A percentile compares a stretch with the other conserved stretches of the same genome.
These are phyloP conservation scores for Sugiyamaella pinicola DNA, from an alignment of 1,139 yeast species.

Conservation along the genomic window DNA sequence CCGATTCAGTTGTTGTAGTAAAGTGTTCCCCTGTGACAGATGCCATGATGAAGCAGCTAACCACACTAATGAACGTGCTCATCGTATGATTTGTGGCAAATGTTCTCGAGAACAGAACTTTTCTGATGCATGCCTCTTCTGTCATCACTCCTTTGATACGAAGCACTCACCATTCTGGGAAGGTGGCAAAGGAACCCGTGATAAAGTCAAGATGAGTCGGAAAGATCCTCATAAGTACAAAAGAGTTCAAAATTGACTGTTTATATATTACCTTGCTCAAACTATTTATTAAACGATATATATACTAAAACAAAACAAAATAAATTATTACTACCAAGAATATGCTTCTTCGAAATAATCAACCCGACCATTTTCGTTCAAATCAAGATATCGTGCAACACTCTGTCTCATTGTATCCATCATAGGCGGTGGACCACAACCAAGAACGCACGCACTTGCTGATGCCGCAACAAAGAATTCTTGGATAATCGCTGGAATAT, in stretches of 20 bases:
- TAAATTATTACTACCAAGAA: slow-evolving; percentile 42
- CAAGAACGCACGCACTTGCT: slow-evolving; percentile 42
- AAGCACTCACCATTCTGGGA: slow-evolving; percentile 48
- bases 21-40: slow-evolving; percentile 47
- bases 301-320: no score
- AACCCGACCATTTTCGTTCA: slow-evolving; percentile 39
- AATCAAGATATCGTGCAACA: slow-evolving; percentile 36
- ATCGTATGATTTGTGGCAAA: slow-evolving; percentile 47
- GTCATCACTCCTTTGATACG: slow-evolving; percentile 42
- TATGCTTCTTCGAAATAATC: slow-evolving; percentile 46
- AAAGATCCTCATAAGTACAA: slow-evolving; percentile 48
- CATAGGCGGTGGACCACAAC: slow-evolving; percentile 46
- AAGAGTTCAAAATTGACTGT: slow-evolving; percentile 25
- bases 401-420: slow-evolving; percentile 41
- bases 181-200: slow-evolving; percentile 50
- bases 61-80: slow-evolving; percentile 45
- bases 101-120: slow-evolving; percentile 49
- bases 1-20: slow-evolving; percentile 47
- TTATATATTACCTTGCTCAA: background rate
- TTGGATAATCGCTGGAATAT: slow-evolving; percentile 30
- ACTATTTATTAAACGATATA: background rate
- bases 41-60: slow-evolving; percentile 46
- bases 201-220: slow-evolving; percentile 44
- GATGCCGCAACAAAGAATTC: slow-evolving; percentile 33
- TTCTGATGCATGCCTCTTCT: slow-evolving; percentile 41